Conservation (phyloP, 2,329 filamentous ascomycete genomes). For the Exophiala spinifera region DNA sequence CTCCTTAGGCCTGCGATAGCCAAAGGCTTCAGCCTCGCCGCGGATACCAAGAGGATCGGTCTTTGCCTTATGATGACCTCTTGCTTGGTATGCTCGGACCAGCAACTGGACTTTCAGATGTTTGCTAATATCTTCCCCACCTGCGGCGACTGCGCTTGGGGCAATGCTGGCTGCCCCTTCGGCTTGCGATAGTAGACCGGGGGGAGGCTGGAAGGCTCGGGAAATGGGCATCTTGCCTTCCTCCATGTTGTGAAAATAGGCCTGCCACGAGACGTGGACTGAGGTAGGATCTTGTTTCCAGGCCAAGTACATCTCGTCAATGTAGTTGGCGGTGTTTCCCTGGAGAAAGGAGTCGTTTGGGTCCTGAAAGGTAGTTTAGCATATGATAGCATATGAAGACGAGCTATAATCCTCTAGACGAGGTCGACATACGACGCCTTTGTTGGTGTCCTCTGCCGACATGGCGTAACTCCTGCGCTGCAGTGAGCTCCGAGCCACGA, state of each 20-base stretch:
- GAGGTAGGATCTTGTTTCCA: slow-evolving; percentile 93
- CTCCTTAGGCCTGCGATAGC: slow-evolving; percentile 86
- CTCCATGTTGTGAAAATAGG: slow-evolving; percentile 99
- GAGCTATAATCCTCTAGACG: too few species aligned
- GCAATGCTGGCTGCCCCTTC: slow-evolving; percentile 65
- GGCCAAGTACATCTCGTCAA: slow-evolving; percentile 98
- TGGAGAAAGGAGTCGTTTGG: slow-evolving; percentile 94
- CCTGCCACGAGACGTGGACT: slow-evolving; percentile 97
- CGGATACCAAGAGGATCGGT: slow-evolving; percentile 95
- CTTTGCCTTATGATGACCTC: slow-evolving; percentile 96
- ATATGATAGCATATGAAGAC: too few species aligned
- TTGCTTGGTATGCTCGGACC: slow-evolving; percentile 94
- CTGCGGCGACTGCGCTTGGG: slow-evolving; percentile 44
- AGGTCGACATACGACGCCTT: slow-evolving; percentile 56
- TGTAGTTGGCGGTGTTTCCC: slow-evolving; percentile 96
- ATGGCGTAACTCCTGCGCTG: slow-evolving; percentile 56
- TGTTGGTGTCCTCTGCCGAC: slow-evolving; percentile 56
- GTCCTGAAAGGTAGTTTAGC: slow-evolving; percentile 53
- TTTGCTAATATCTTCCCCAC: slow-evolving; percentile 82
- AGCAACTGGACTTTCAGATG: slow-evolving; percentile 98
- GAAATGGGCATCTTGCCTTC: slow-evolving; percentile 96
- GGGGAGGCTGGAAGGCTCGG: slow-evolving; percentile 93
- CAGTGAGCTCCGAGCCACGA: slow-evolving; percentile 38
- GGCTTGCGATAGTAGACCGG: slow-evolving; percentile 80
- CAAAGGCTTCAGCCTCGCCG: slow-evolving; percentile 77